Evolutionary conservation across 2,329 filamentous ascomycete genomes (phyloP), one percentile per base, ranked within the genome.

Genomic region (Scleromitrula shiraiana): DNA sequence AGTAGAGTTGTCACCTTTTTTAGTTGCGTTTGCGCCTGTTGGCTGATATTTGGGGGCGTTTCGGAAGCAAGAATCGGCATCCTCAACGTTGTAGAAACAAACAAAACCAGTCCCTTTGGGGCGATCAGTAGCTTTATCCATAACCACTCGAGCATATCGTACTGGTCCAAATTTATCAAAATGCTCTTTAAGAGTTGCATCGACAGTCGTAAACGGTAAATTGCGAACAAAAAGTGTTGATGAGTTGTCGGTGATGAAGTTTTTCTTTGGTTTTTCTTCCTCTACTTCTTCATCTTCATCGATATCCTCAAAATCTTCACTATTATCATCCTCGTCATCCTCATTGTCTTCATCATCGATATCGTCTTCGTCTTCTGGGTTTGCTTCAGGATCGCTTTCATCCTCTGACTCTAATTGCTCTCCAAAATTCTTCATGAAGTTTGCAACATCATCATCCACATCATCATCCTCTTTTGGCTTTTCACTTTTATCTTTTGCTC

Each of bases 31-130:
- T 19, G 62, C 62, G 20, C 62, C 62, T 17, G 58, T 64, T 17
- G 73, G 68, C 50, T 73, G 68, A 24, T 71, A 66, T 22, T 76
- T 78, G 0, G 93, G 93, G 2, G 89, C 86, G 12, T 73, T 75
- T 55, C 81, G 83, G 53, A 96, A 72, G 63, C 93, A 97, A 17
- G 73, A 66, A 62, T 83, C 80, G 55, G 83, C 87, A 62, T 95
- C 88, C 17, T 84, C 78, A 30, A 74, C 70, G 41, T 84, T 82
- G 68, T 83, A 83, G 69, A 98, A 98, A 69, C 88, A 95, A 24
- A 97, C 91, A 61, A 98, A 98, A 4, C 85, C 93, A 26, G 91
- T 97, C 22, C 93, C 93, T 40, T 86, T 88, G 2, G 93, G 88
- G 43, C 88, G 83, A 57, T 90, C 89, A 0, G 88, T 95, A 20